phyloP scores from a whole-genome alignment of 2,329 filamentous ascomycete genomes.

The Microdochium trichocladiopsis region DNA sequence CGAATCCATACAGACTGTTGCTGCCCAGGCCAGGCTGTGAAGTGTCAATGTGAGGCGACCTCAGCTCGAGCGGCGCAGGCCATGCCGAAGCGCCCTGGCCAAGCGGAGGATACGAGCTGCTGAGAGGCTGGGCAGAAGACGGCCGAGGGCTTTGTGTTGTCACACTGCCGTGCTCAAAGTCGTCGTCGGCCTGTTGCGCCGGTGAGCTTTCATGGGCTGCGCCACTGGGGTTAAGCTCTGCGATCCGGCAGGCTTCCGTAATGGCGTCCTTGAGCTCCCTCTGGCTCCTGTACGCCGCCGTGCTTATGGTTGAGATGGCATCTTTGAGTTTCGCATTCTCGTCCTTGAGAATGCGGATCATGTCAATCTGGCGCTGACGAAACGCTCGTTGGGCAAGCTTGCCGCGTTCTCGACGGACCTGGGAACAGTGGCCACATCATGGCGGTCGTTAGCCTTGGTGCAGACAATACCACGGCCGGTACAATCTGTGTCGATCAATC shows the following conservation, averaged over 20 bases:
- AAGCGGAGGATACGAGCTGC: neutral
- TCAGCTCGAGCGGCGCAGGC: neutral
- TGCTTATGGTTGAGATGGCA: slow-evolving; percentile 6
- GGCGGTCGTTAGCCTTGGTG: neutral
- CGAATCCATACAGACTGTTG: neutral
- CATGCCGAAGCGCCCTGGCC: neutral
- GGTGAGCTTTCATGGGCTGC: neutral
- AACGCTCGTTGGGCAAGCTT: slow-evolving; percentile 11
- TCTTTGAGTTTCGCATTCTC: slow-evolving; percentile 8
- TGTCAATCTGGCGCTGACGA: slow-evolving; percentile 11
- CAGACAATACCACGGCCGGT: neutral
- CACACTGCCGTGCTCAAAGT: neutral
- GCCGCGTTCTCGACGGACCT: slow-evolving; percentile 2
- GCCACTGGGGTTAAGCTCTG: slow-evolving; percentile 1
- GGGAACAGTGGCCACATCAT: neutral
- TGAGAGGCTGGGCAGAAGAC: neutral
- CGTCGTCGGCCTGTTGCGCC: neutral
- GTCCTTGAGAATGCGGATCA: slow-evolving; percentile 7
- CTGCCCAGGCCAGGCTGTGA: neutral
- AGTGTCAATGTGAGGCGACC: neutral
- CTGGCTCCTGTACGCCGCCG: slow-evolving; percentile 2
- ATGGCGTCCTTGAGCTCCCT: slow-evolving; percentile 4
- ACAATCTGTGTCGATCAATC: neutral
- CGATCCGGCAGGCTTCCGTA: slow-evolving; percentile 5
- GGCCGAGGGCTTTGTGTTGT: neutral